Evolutionary conservation across 441 rosid genomes (phyloP).

Genomic region (Pelargonium myrrhifolium): DNA sequence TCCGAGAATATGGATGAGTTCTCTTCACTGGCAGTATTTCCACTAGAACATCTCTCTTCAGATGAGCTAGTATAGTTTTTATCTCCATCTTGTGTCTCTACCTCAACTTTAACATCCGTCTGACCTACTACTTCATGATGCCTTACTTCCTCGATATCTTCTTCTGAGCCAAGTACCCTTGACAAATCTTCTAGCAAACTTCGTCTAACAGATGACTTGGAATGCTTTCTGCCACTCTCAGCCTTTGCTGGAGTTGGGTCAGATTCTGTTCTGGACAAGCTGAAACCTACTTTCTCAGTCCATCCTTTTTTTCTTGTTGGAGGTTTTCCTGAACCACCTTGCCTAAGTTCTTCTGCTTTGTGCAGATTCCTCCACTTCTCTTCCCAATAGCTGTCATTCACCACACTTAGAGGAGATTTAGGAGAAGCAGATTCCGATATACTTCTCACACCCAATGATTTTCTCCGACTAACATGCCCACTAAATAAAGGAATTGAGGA

Average conservation of each 20-base stretch:
- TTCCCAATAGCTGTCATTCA: conserved; percentile 92
- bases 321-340: conserved; percentile 33
- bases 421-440: conserved; percentile 51
- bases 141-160: conserved; percentile 26
- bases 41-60: conserved; percentile 36
- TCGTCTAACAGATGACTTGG: conserved; percentile 42
- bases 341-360: conserved; percentile 49
- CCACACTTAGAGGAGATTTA: conserved; percentile 44
- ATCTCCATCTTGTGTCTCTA: conserved; percentile 22
- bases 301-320: conserved; percentile 47
- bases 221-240: conserved; percentile 20
- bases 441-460: conserved; percentile 38
- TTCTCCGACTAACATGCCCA: conserved; percentile 30
- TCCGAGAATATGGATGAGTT: conserved; percentile 48
- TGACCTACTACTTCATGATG: conserved; percentile 20
- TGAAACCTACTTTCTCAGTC: conserved; percentile 52
- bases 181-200: conserved; percentile 67
- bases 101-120: conserved; percentile 27
- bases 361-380: conserved; percentile 80
- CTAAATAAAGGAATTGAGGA: conserved; percentile 23
- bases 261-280: conserved; percentile 62
- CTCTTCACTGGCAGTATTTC: conserved; percentile 49
- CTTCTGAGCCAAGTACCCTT: conserved; percentile 43
- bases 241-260: conserved; percentile 48
- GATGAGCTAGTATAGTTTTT: conserved; percentile 21